Conservation (phyloP, 2,329 filamentous ascomycete genomes). For the Colletotrichum phormii region DNA sequence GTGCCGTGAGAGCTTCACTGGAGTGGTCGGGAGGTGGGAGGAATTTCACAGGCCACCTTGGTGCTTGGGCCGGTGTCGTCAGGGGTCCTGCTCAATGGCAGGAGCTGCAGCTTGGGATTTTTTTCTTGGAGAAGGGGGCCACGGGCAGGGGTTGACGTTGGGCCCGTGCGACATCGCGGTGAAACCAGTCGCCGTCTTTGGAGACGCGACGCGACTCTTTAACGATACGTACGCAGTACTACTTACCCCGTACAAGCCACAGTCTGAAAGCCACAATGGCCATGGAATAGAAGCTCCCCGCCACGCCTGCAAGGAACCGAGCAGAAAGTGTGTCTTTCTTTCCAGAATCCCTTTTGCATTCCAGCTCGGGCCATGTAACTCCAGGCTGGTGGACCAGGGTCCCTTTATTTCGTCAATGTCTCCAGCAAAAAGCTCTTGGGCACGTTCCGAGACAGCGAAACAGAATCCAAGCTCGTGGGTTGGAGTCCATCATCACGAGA, state of each 20-base stretch:
- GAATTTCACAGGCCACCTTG: conserved; percentile 33
- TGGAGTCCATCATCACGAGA: conserved; percentile 21
- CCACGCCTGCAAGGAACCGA: background rate
- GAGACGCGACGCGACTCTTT: background rate
- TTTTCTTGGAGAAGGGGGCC: background rate
- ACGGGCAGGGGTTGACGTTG: conserved; percentile 19
- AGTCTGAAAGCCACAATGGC: background rate
- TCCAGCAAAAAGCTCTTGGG: conserved; percentile 10
- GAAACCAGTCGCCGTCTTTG: conserved; percentile 23
- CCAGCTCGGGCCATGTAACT: conserved; percentile 19
- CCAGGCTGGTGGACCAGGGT: conserved; percentile 15
- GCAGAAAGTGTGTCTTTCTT: conserved; percentile 1
- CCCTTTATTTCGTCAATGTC: conserved; percentile 21
- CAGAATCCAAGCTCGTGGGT: conserved; percentile 3
- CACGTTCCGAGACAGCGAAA: conserved; percentile 13
- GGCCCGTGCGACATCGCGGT: conserved; percentile 34
- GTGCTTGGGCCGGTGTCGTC: background rate
- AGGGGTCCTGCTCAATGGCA: conserved; percentile 24
- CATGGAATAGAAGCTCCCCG: background rate
- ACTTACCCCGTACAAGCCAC: background rate
- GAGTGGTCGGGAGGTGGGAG: background rate
- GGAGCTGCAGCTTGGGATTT: conserved; percentile 20
- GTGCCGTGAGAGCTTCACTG: conserved; percentile 28
- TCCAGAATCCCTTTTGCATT: conserved; percentile 21
- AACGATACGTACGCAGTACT: background rate